Evolutionary conservation across 441 rosid genomes (phyloP).

Genomic region (Mallotus repandus): DNA sequence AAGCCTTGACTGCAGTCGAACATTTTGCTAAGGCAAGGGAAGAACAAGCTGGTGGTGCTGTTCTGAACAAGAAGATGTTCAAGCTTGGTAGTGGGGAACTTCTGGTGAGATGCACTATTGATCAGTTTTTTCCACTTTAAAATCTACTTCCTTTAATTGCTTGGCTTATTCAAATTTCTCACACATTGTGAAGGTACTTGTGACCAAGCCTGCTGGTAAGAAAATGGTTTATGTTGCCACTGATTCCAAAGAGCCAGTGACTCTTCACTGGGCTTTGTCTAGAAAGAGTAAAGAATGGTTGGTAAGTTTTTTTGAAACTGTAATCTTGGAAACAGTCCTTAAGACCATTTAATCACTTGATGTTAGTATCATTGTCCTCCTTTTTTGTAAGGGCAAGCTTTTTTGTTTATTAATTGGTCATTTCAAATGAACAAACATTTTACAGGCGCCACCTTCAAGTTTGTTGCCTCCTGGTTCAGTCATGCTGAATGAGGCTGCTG

Average conservation of each 20-base stretch:
- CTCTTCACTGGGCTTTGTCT: constrained; percentile 97
- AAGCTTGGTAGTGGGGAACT: constrained; percentile 65
- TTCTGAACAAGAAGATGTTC: constrained; percentile 64
- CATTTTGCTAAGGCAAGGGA: constrained; percentile 58
- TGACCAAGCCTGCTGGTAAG: constrained; percentile 61
- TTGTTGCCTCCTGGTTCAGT: constrained; percentile 78
- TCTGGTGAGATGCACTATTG: constrained; percentile 55
- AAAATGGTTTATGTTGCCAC: constrained; percentile 67
- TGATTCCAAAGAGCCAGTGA: constrained; percentile 63
- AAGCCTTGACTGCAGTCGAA: constrained; percentile 60
- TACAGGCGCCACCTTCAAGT: constrained; percentile 78
- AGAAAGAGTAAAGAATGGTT: constrained; percentile 80
- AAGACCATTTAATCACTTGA: constrained; percentile 18
- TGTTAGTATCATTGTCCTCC: constrained; percentile 20
- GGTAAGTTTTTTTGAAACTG: constrained; percentile 53
- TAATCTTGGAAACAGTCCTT: constrained; percentile 11
- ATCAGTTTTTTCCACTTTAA: constrained; percentile 6
- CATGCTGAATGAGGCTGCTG: constrained; percentile 51
- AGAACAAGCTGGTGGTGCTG: constrained; percentile 45
- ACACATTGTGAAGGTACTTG: constrained; percentile 59
- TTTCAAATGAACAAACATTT: constrained; percentile 29
- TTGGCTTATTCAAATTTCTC: constrained; percentile 13
- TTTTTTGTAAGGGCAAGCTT: constrained; percentile 19
- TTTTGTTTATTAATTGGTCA: constrained; percentile 18
- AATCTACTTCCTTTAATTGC: constrained; percentile 17